Evolutionary conservation across 164 flowering plant species (phyloP), one percentile per base, ranked within the genome.

Genomic region (Vitis labrusca): DNA sequence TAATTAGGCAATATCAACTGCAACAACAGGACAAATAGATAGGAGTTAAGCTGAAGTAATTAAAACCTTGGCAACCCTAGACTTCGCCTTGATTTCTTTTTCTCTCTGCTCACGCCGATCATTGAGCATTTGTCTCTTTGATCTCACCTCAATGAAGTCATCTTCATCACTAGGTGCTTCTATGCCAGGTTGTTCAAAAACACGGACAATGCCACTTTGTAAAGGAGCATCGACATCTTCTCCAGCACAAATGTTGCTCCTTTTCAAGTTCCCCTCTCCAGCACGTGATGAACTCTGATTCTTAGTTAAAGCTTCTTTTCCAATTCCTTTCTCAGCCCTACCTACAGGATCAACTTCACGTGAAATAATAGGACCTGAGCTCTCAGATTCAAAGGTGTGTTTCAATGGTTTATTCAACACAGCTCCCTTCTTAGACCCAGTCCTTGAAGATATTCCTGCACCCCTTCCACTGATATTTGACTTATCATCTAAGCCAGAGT

Each of bases 61-160:
- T 50, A 62, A 53, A 79, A 94, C 97, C 97, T 90, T 92, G 48
- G 82, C 17, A 44, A 73, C 77, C 70, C 85, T 81, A 66, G 89
- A 84, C 68, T 88, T 92, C 2, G 94, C 93, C 86, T 86, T 94
- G 71, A 77, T 86, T 78, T 95, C 96, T 76, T 85, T 95, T 65
- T 91, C 98, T 75, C 93, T 89, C 75, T 91, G 98, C 71, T 95
- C 97, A n/a, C 99, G 92, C 1, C 97, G 88, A 77, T 91, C 97
- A 80, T 88, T 93, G 70, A 91, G 72, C 99, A 95, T 91, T 82
- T 95, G 98, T 73, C 94, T 90, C 84, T 93, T 95, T 55, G 99
- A 95, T 76, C 97, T 89, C 32, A 95, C 99, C 75, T 95, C 93
- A 78, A 95, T 95, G 78, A 95, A 95, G 78, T 95, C 99, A 89